Conservation (phyloP, 2,329 filamentous ascomycete genomes). For the Alternaria sp. region DNA sequence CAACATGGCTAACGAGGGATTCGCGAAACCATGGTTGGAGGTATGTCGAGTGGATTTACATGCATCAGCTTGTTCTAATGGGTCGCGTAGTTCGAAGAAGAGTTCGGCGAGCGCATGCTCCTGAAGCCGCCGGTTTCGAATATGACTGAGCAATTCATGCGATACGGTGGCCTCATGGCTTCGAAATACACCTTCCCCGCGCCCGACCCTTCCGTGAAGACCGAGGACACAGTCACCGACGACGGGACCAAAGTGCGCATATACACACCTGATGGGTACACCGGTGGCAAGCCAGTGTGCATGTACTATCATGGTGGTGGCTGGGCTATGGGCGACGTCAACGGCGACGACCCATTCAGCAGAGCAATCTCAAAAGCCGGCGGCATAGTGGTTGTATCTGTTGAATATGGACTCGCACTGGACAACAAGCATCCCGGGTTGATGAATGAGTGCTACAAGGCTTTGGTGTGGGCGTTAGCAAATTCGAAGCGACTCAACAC, state of each 20-base stretch:
- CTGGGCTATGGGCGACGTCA: constrained; percentile 47
- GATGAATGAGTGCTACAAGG: constrained; percentile 46
- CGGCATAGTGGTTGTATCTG: constrained; percentile 40
- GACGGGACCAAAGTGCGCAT: constrained; percentile 40
- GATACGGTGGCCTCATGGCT: constrained; percentile 25
- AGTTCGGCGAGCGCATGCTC: constrained; percentile 36
- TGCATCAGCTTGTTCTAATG: neutral
- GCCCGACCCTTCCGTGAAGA: constrained; percentile 39
- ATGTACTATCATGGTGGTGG: constrained; percentile 48
- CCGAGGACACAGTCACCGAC: constrained; percentile 36
- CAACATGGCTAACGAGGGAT: constrained; percentile 23
- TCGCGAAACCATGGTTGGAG: constrained; percentile 39
- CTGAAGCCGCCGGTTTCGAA: constrained; percentile 29
- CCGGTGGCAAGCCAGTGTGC: constrained; percentile 39
- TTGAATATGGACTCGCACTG: constrained; percentile 46
- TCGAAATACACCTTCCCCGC: constrained; percentile 37
- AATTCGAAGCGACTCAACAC: constrained; percentile 34
- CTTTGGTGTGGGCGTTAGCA: constrained; percentile 39
- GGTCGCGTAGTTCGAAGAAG: constrained; percentile 38
- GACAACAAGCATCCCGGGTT: constrained; percentile 41
- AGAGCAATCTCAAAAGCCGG: constrained; percentile 32
- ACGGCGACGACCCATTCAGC: constrained; percentile 40
- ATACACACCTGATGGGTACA: constrained; percentile 43
- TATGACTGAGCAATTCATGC: constrained; percentile 21
- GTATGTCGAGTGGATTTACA: constrained; percentile 23